Percentiles rank a stretch among this genome's conserved stretches.
Evolutionary conservation across 2,329 filamentous ascomycete species (phyloP).

Genomic region (Claviceps humidiphila): DNA sequence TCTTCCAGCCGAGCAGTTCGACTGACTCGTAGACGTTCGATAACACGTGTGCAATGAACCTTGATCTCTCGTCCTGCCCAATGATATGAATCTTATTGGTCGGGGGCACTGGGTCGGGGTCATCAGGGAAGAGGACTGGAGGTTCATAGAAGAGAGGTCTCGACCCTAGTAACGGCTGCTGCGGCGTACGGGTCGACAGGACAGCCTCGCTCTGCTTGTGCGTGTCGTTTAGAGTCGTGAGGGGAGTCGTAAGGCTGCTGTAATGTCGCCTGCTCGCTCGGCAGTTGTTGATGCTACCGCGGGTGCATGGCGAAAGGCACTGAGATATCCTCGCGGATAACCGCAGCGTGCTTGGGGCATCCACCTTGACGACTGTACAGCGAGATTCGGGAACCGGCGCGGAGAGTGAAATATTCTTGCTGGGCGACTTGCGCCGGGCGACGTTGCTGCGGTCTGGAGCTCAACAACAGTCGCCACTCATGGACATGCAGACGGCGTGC

Average conservation of each 20-base stretch:
- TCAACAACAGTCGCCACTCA: neutral
- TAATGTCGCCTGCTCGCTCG: slow-evolving; percentile 24
- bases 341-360: slow-evolving; percentile 26
- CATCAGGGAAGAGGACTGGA: slow-evolving; percentile 21
- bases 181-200: slow-evolving; percentile 10
- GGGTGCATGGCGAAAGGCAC: slow-evolving; percentile 24
- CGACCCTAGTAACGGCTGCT: slow-evolving; percentile 5
- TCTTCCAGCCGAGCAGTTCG: slow-evolving; percentile 19
- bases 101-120: slow-evolving; percentile 16
- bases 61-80: slow-evolving; percentile 26
- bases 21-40: slow-evolving; percentile 28
- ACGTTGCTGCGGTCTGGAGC: neutral
- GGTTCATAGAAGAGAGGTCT: slow-evolving; percentile 20
- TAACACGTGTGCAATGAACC: slow-evolving; percentile 27
- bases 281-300: slow-evolving; percentile 24
- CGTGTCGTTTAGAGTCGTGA: slow-evolving; percentile 11
- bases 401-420: neutral
- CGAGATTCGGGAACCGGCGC: neutral
- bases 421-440: neutral
- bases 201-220: slow-evolving; percentile 12
- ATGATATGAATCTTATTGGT: slow-evolving; percentile 28
- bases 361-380: slow-evolving; percentile 19
- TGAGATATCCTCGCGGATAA: slow-evolving; percentile 29
- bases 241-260: slow-evolving; percentile 16
- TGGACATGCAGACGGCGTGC: too few relatives aligned